Evolutionary conservation across 768 basidiomycete genomes (phyloP).

Genomic region (Coprinopsis marcescibilis): DNA sequence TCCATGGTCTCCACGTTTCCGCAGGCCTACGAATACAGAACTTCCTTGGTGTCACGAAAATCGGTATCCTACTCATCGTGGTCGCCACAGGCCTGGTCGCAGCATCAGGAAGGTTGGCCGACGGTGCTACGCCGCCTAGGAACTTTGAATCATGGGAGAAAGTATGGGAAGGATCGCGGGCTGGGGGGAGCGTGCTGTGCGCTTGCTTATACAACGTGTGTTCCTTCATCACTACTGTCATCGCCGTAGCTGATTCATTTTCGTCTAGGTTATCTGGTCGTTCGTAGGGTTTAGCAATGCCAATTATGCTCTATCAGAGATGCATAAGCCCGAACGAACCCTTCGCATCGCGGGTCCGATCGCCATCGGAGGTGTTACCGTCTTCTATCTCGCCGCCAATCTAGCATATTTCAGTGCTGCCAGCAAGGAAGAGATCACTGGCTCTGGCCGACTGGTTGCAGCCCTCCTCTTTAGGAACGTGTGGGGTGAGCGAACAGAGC

Average conservation of each 20-base stretch:
- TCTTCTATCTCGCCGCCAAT: slow-evolving; percentile 57
- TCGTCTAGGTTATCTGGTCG: slow-evolving; percentile 38
- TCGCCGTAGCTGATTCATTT: background rate
- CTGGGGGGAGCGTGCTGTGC: slow-evolving; percentile 43
- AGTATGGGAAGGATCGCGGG: slow-evolving; percentile 38
- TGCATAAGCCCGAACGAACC: slow-evolving; percentile 55
- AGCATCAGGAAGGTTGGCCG: slow-evolving; percentile 26
- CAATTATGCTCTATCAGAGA: slow-evolving; percentile 63
- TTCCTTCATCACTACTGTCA: background rate
- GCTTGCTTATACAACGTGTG: slow-evolving; percentile 45
- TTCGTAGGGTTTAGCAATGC: slow-evolving; percentile 62
- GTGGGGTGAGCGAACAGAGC: slow-evolving; percentile 49
- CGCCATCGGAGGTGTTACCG: slow-evolving; percentile 47
- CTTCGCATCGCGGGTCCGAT: slow-evolving; percentile 59
- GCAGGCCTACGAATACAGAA: slow-evolving; percentile 59
- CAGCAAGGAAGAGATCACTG: slow-evolving; percentile 55
- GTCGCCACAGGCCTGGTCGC: slow-evolving; percentile 45
- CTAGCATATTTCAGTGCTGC: slow-evolving; percentile 64
- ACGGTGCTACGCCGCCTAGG: slow-evolving; percentile 24
- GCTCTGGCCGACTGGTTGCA: slow-evolving; percentile 53
- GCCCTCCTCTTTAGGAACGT: slow-evolving; percentile 64
- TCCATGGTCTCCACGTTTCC: slow-evolving; percentile 40
- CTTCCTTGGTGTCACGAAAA: slow-evolving; percentile 51
- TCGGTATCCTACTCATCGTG: slow-evolving; percentile 41
- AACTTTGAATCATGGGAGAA: slow-evolving; percentile 23